These are phyloP conservation scores for Stephanodiscus triporus DNA, from an alignment of 108 stramenopile species.

Conservation along the genomic window DNA sequence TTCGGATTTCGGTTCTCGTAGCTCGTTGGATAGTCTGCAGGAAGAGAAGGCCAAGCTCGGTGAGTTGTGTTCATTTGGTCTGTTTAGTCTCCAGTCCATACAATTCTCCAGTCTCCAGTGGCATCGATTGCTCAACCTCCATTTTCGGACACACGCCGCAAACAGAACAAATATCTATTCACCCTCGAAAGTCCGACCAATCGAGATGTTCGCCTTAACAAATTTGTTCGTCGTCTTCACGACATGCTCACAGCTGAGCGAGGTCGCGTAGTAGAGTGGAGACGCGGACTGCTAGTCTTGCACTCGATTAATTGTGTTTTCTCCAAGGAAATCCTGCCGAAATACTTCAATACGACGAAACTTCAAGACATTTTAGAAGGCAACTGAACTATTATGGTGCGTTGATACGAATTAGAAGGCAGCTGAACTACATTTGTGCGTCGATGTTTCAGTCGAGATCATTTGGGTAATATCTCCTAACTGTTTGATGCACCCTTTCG, in stretches of 20 bases:
- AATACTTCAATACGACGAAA: conserved; percentile 93
- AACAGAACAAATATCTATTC: conserved; percentile 1
- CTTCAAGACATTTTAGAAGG: conserved; percentile 93
- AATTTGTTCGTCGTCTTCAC: conserved; percentile 84
- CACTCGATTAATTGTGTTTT: conserved; percentile 80
- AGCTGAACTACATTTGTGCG: not conserved
- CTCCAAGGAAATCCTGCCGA: conserved; percentile 82
- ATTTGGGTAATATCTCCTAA: not conserved
- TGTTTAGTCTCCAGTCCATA: too few relatives aligned
- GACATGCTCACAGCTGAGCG: conserved; percentile 77
- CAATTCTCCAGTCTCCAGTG: too few relatives aligned
- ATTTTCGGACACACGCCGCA: not conserved
- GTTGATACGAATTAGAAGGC: not conserved
- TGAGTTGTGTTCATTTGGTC: too few relatives aligned
- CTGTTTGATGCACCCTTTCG: not conserved
- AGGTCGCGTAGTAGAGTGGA: conserved; percentile 78
- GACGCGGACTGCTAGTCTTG: conserved; percentile 81
- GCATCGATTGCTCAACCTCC: not conserved
- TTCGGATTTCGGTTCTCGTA: not conserved
- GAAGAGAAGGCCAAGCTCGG: conserved; percentile 15
- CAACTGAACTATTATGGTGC: conserved; percentile 65
- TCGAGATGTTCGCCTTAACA: conserved; percentile 67
- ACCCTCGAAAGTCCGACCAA: not conserved
- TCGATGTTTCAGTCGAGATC: not conserved
- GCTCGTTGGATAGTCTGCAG: conserved; percentile 7